Evolutionary conservation across 1,284 basidiomycete species (phyloP).

Genomic region (Trametes pubescens): DNA sequence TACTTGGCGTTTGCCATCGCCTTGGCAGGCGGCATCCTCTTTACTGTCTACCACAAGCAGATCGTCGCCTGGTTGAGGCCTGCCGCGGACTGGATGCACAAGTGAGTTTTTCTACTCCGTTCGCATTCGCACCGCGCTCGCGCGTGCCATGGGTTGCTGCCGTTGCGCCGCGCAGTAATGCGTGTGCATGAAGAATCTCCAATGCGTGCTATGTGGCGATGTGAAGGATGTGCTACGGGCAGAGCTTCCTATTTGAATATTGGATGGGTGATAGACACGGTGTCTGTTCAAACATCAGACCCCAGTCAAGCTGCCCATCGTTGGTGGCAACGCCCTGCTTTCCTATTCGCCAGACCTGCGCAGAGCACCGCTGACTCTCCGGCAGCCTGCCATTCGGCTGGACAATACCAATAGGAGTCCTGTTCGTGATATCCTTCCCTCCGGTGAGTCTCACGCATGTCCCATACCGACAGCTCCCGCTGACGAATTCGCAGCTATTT

Average conservation of each 20-base stretch:
- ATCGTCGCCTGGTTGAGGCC: conserved; percentile 68
- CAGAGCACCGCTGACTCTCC: conserved; percentile 4
- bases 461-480: conserved; percentile 21
- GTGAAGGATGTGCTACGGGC: not conserved
- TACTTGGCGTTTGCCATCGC: conserved; percentile 40
- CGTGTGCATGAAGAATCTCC: not conserved
- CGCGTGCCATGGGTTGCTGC: not conserved
- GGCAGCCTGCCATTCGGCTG: conserved; percentile 61
- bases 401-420: conserved; percentile 83
- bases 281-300: no score
- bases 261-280: no score
- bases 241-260: not conserved
- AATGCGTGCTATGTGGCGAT: not conserved
- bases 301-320: no score
- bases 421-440: conserved; percentile 82
- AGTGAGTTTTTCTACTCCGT: conserved; percentile 41
- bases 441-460: conserved; percentile 55
- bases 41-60: conserved; percentile 63
- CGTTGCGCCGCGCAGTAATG: not conserved
- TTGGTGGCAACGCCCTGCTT: no score
- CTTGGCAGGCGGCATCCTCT: conserved; percentile 54
- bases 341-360: no score
- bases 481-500: conserved; percentile 57
- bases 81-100: conserved; percentile 58
- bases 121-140: not conserved